Conservation (phyloP, 2,329 filamentous ascomycete genomes). For the Neofusicoccum cordaticola region DNA sequence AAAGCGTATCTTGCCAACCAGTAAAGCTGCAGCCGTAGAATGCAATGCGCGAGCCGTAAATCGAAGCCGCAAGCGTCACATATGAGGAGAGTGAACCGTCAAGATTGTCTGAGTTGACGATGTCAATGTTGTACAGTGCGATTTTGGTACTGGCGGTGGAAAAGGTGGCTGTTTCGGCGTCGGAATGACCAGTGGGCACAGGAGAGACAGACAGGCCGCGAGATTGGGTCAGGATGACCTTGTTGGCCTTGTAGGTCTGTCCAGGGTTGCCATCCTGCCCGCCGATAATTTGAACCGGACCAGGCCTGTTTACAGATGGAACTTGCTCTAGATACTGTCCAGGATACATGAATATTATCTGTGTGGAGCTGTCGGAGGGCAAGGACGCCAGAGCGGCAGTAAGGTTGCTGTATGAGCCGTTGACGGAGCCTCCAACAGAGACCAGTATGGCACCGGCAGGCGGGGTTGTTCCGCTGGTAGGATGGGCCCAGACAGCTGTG, state of each 20-base stretch:
- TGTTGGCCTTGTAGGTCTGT: slow-evolving; percentile 51
- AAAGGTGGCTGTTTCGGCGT: slow-evolving; percentile 53
- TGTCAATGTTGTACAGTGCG: slow-evolving; percentile 59
- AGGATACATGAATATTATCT: slow-evolving; percentile 59
- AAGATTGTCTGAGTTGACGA: slow-evolving; percentile 51
- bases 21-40: slow-evolving; percentile 55
- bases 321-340: slow-evolving; percentile 60
- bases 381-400: slow-evolving; percentile 38
- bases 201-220: slow-evolving; percentile 15
- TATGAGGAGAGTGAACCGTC: slow-evolving; percentile 41
- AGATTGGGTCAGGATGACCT: slow-evolving; percentile 50
- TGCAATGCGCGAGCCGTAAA: background rate
- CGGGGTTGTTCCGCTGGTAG: slow-evolving; percentile 42
- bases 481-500: slow-evolving; percentile 37
- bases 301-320: slow-evolving; percentile 45
- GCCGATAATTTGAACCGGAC: slow-evolving; percentile 55
- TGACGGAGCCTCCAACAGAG: slow-evolving; percentile 31
- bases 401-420: slow-evolving; percentile 33
- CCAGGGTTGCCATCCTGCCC: slow-evolving; percentile 49
- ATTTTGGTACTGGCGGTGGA: slow-evolving; percentile 47
- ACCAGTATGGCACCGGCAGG: slow-evolving; percentile 45
- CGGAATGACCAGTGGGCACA: slow-evolving; percentile 1
- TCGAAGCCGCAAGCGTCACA: background rate
- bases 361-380: slow-evolving; percentile 38
- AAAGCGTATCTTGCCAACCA: slow-evolving; percentile 54